phyloP scores from a whole-genome alignment of 768 basidiomycete genomes.

The Suillus weaverae region DNA sequence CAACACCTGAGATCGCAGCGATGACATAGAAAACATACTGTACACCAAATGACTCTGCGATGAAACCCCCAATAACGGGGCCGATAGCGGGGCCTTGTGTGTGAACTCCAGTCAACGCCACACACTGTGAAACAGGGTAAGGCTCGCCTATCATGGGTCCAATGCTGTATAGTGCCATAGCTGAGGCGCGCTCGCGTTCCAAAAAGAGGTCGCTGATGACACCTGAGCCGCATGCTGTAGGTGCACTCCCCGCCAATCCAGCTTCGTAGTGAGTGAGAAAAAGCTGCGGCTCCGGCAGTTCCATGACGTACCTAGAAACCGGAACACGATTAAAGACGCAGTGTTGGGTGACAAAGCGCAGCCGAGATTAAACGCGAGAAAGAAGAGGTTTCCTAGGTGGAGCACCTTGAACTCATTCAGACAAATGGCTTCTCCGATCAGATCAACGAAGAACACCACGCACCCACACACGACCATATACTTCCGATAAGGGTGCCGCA shows the following conservation, averaged over 20 bases:
- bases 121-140: not conserved
- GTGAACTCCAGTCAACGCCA: not conserved
- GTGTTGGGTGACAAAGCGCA: not conserved
- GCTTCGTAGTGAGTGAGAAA: not conserved
- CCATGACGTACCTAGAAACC: not conserved
- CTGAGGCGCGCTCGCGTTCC: not conserved
- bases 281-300: not conserved
- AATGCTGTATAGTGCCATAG: not conserved
- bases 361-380: not conserved
- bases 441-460: not conserved
- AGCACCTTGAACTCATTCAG: not conserved
- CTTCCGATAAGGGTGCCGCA: not conserved
- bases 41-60: not conserved
- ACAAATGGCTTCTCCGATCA: not conserved
- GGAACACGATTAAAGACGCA: not conserved
- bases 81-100: not conserved
- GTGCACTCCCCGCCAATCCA: not conserved
- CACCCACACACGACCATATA: not conserved
- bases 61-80: not conserved
- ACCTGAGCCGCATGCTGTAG: not conserved
- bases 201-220: not conserved
- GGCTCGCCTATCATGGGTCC: not conserved
- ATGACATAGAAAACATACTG: not conserved
- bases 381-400: not conserved
- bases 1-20: not conserved